Percentiles rank a stretch among this genome's conserved stretches.
phyloP scores from a whole-genome alignment of 352 stramenopile genomes.

The Blastocystis sp. region DNA sequence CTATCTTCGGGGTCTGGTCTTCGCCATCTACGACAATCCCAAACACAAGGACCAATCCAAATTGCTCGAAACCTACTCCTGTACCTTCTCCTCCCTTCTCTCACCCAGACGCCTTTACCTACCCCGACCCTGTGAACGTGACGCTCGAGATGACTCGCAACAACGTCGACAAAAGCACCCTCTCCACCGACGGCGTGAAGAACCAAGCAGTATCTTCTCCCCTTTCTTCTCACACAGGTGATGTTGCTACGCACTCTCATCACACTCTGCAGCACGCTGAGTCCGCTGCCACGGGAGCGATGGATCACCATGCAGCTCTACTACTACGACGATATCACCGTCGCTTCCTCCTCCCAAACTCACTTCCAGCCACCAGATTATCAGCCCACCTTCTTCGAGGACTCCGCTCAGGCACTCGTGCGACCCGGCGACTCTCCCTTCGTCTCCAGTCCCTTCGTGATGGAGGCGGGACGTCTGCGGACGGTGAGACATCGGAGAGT shows the following conservation, averaged over 20 bases:
- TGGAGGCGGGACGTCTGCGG: background rate
- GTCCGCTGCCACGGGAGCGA: conserved; percentile 1
- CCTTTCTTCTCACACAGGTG: background rate
- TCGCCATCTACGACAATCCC: conserved; percentile 43
- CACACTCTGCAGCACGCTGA: conserved; percentile 34
- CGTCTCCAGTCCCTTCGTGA: conserved; percentile 1
- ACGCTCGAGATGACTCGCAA: background rate
- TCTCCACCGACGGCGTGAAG: conserved; percentile 1
- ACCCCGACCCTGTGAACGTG: background rate
- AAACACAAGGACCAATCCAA: background rate
- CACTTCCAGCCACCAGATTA: conserved; percentile 26
- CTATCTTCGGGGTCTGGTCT: conserved; percentile 13
- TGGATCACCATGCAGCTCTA: conserved; percentile 36
- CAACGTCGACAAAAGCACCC: background rate
- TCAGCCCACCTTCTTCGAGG: conserved; percentile 18
- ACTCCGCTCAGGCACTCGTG: background rate
- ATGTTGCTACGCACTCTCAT: conserved; percentile 40
- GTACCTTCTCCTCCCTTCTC: background rate
- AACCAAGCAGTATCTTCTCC: conserved; percentile 7
- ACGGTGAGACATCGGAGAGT: background rate
- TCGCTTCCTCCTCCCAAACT: background rate
- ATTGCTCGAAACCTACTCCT: conserved; percentile 34
- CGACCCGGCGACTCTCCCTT: background rate
- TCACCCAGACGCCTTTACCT: background rate
- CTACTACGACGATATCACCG: conserved; percentile 44